phyloP scores from a whole-genome alignment of 305 asterid species.

The Fraxinus sp. region DNA sequence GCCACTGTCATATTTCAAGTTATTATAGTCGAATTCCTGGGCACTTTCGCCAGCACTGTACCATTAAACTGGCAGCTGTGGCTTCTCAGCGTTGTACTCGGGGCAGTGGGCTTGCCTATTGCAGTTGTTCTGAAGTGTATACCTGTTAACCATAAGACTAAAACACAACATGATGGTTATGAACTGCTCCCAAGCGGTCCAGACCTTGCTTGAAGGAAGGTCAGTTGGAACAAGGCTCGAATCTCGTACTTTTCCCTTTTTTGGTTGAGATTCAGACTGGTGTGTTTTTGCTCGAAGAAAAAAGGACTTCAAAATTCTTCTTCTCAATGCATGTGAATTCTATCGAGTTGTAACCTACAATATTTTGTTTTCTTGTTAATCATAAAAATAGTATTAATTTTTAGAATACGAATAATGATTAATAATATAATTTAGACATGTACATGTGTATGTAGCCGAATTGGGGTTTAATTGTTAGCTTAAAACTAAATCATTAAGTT shows the following conservation, averaged over 20 bases:
- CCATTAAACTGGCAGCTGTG: conserved; percentile 82
- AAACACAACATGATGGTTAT: conserved; percentile 66
- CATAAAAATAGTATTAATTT: not conserved
- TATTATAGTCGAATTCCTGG: conserved; percentile 78
- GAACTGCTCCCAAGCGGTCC: conserved; percentile 63
- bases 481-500: not conserved
- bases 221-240: not conserved
- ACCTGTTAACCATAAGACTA: conserved; percentile 43
- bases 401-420: not conserved
- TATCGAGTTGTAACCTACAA: not conserved
- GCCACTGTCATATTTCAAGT: conserved; percentile 76
- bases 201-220: conserved; percentile 43
- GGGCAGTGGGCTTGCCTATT: conserved; percentile 66
- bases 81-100: conserved; percentile 62
- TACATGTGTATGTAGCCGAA: not conserved
- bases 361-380: not conserved
- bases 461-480: not conserved
- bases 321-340: not conserved
- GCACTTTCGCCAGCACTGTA: conserved; percentile 87
- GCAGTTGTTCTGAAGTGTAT: conserved; percentile 78
- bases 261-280: not conserved
- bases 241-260: not conserved
- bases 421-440: not conserved
- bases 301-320: not conserved
- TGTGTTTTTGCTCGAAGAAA: not conserved